Base-by-base conservation (phyloP, 352 stramenopile species). In the Pythium chondricola region DNA sequence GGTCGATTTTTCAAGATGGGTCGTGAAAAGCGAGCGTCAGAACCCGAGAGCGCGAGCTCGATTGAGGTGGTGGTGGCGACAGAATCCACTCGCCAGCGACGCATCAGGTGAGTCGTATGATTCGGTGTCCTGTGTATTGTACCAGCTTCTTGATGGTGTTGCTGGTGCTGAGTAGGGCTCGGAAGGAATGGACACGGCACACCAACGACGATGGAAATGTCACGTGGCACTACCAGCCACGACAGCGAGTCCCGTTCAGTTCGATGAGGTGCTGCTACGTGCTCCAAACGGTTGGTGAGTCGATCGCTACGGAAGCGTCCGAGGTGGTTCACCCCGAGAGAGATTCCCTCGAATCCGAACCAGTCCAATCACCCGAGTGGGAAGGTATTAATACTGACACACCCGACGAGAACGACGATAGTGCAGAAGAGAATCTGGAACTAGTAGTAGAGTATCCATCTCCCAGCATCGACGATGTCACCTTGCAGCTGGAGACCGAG, bases 181-280 rank as follows among this genome's bases (percentile, higher is more conserved):
- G 52, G 14, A 61, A 61, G 25, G 54, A 61, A 17, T 61, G 54
- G 54, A 21, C 29, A 7, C 45, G 54, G 1, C 25, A 36, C 8
- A 21, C 52, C 14, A 30, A 27, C 1, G 46, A 61, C 2, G 36
- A 46, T 27, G 54, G 54, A 21, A 33, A 7, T 2, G 25, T 61
- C 8, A 41, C 38, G 35, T 61, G 54, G 54, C 31, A 26, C 13
- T 32, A 61, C 43, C 50, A 40, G 18, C 3, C 36, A 4, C n/a
- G n/a, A 37, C 25, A 10, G 13, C 27, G 3, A 21, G 10, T 0
- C 18, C 7, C 4, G 31, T 11, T 2, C 31, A 32, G 6, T 6
- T 27, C 2, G 25, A 20, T 11, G 25, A 38, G 4, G 32, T 14
- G 1, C 55, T 58, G 13, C 36, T 49, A 58, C 33, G 43, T 58